A percentile compares a stretch with the other conserved stretches of the same genome.
These are phyloP conservation scores for Artemisia argyi DNA, from an alignment of 129 eudicot species.

Conservation along the genomic window DNA sequence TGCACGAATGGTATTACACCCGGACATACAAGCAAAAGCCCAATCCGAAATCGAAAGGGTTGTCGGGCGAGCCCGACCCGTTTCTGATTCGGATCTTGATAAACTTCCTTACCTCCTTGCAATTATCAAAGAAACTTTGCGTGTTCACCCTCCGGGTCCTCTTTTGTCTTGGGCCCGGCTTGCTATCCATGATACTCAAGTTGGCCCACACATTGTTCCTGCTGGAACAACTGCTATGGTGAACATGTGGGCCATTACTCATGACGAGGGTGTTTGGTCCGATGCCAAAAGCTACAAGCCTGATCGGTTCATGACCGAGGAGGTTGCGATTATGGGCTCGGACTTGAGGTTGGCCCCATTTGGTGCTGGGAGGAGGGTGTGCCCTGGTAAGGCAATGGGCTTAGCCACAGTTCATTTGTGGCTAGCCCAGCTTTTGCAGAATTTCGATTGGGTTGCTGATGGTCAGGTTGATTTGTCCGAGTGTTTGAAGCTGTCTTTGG, in stretches of 20 bases:
- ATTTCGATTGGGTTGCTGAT: slow-evolving; percentile 58
- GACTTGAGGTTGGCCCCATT: slow-evolving; percentile 91
- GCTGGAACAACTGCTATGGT: slow-evolving; percentile 98
- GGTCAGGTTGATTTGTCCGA: slow-evolving; percentile 74
- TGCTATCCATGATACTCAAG: slow-evolving; percentile 70
- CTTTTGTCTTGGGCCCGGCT: slow-evolving; percentile 97
- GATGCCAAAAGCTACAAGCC: slow-evolving; percentile 60
- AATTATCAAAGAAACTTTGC: slow-evolving; percentile 75
- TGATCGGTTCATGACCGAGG: slow-evolving; percentile 66
- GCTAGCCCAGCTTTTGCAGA: slow-evolving; percentile 79
- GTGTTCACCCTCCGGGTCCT: slow-evolving; percentile 96
- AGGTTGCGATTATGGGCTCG: slow-evolving; percentile 79
- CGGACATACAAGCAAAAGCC: slow-evolving; percentile 84
- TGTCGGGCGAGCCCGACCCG: slow-evolving; percentile 37
- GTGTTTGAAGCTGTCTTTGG: slow-evolving; percentile 85
- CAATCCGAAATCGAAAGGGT: slow-evolving; percentile 69
- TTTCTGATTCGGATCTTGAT: slow-evolving; percentile 57
- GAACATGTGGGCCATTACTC: slow-evolving; percentile 98
- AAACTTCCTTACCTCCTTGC: slow-evolving; percentile 79
- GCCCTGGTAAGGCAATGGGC: slow-evolving; percentile 95
- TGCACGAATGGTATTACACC: slow-evolving; percentile 90
- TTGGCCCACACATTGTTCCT: slow-evolving; percentile 72
- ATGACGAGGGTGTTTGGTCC: slow-evolving; percentile 61
- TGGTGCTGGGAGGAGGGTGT: slow-evolving; percentile 97
- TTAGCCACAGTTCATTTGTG: slow-evolving; percentile 81